Conservation (phyloP, 192 early-diverging fungal species). For the Gamsiella multidivaricata region DNA sequence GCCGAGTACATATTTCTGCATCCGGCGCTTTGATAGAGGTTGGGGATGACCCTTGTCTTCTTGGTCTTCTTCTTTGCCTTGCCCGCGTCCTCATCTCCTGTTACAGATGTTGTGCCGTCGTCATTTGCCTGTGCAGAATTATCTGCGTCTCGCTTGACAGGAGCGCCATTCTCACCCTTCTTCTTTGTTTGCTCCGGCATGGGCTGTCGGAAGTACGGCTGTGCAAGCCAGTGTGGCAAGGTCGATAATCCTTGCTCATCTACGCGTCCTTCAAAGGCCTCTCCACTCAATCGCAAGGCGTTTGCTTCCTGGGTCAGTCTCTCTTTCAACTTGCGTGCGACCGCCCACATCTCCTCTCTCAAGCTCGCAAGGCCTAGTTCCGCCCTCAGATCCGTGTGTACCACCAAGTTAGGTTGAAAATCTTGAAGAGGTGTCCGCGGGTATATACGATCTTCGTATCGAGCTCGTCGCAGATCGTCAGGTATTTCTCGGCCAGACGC, state of each 20-base stretch:
- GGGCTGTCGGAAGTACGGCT: constrained; percentile 70
- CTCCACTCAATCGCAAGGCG: constrained; percentile 13
- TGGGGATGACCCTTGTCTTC: constrained; percentile 18
- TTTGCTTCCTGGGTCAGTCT: constrained; percentile 57
- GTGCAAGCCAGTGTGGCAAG: constrained; percentile 74
- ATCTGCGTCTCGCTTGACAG: constrained; percentile 6
- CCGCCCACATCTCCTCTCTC: constrained; percentile 66
- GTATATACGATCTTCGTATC: constrained; percentile 74
- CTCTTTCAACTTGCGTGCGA: constrained; percentile 69
- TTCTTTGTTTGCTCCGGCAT: constrained; percentile 27
- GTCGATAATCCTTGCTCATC: constrained; percentile 64
- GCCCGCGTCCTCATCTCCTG: background rate
- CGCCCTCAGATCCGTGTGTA: constrained; percentile 83
- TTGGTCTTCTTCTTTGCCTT: constrained; percentile 27
- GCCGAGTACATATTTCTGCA: constrained; percentile 29
- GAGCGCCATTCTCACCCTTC: background rate
- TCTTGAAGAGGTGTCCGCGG: constrained; percentile 93
- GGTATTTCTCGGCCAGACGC: constrained; percentile 89
- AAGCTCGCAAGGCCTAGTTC: constrained; percentile 68
- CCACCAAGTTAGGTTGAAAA: constrained; percentile 77
- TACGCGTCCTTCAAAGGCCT: constrained; percentile 21
- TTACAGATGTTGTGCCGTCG: background rate
- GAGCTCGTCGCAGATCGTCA: constrained; percentile 79
- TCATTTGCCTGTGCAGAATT: background rate
- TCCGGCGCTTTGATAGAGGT: constrained; percentile 6